Evolutionary conservation across 1,284 basidiomycete genomes (phyloP), one percentile per base, ranked within the genome.

Genomic region (Pseudozyma flocculosa): DNA sequence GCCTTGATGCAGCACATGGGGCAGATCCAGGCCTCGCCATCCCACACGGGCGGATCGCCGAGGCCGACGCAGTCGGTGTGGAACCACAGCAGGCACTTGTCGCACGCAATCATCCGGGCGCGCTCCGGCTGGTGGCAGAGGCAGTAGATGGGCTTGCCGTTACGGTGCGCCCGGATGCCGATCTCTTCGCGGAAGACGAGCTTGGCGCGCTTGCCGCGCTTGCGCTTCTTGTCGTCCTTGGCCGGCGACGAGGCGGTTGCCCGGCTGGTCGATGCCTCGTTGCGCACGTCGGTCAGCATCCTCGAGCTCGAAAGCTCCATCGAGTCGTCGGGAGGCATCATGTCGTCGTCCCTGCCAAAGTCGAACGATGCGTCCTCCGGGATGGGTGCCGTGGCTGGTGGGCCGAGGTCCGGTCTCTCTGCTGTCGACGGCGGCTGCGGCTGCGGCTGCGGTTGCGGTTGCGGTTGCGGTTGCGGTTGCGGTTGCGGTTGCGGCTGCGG

Each of bases 1-100:
- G 67, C 57, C 56, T 76, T 78, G 63, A 74, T 60, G 44, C 71
- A 76, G 59, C 76, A 78, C 63, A 76, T 68, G 4, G 76, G 76
- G 40, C 76, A 78, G 41, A 57, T 67, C 74, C 74, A 78, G 1
- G 53, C 48, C 46, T 72, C 62, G 43, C 65, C 57, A 22, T 59
- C 61, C 21, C 68, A 54, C 17, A 69, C 64, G 21, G 54, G 50
- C 15, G 59, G 56, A 17, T 73, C 62, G n/a, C 55, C 58, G 30
- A 77, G 64, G 39, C 64, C 51, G 19, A 78, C 66, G 48, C 76
- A 78, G 21, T 65, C 50, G 18, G 54, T 70, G 58, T 78, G 76
- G 58, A 75, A 78, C 74, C 76, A 78, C 26, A 68, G 66, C 50
- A 61, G 58, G 57, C 76, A 78, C 37, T 73, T 63, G 50, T 78